A percentile compares a stretch with the other conserved stretches of the same genome.
Evolutionary conservation across 2,329 filamentous ascomycete genomes (phyloP).

Genomic region (Alternaria arbusti): DNA sequence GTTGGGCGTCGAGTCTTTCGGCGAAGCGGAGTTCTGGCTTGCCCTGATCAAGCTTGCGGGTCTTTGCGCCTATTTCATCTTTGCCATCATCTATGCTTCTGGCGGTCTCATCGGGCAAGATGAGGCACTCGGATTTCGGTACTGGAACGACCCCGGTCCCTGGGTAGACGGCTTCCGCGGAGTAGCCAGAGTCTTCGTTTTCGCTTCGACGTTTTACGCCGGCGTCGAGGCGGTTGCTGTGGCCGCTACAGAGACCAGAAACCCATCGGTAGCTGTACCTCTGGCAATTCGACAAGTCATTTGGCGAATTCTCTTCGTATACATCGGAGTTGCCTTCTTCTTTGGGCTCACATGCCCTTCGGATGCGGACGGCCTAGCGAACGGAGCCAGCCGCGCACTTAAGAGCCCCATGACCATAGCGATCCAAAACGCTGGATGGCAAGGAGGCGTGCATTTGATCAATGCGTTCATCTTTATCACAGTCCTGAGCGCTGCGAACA

Average conservation of each 20-base stretch:
- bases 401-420: slow-evolving; percentile 58
- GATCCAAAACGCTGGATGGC: slow-evolving; percentile 75
- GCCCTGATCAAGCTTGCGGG: slow-evolving; percentile 49
- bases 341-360: slow-evolving; percentile 72
- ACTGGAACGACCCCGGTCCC: slow-evolving; percentile 50
- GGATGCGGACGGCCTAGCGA: slow-evolving; percentile 68
- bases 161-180: slow-evolving; percentile 52
- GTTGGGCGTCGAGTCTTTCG: slow-evolving; percentile 51
- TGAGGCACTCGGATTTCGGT: slow-evolving; percentile 43
- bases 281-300: slow-evolving; percentile 56
- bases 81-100: slow-evolving; percentile 49
- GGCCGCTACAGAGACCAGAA: slow-evolving; percentile 48
- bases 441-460: slow-evolving; percentile 75
- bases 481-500: slow-evolving; percentile 66
- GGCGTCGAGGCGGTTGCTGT: slow-evolving; percentile 46
- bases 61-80: slow-evolving; percentile 49
- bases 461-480: slow-evolving; percentile 71
- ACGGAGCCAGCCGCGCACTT: slow-evolving; percentile 66
- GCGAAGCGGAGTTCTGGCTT: slow-evolving; percentile 54
- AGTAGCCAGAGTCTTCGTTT: slow-evolving; percentile 52
- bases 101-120: slow-evolving; percentile 41
- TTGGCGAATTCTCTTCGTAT: slow-evolving; percentile 53
- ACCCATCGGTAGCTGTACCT: slow-evolving; percentile 55
- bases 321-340: slow-evolving; percentile 52
- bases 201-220: slow-evolving; percentile 51